A percentile compares a stretch with the other conserved stretches of the same genome.
phyloP scores from a whole-genome alignment of 306 rosid genomes.

The Betula pendula region DNA sequence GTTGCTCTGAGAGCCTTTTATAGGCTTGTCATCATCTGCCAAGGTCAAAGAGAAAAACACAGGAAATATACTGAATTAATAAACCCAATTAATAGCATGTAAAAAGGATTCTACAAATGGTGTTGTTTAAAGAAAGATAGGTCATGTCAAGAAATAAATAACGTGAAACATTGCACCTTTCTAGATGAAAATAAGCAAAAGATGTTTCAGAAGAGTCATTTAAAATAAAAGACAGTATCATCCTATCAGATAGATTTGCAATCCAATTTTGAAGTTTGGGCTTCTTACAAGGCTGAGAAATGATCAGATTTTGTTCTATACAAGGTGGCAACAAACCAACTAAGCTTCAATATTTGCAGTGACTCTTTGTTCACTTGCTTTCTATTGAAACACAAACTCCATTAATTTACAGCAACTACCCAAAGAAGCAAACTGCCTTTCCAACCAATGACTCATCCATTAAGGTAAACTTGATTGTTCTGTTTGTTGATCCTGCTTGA shows the following conservation, averaged over 20 bases:
- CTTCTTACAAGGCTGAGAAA: not conserved
- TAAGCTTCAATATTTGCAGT: not conserved
- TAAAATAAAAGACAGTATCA: constrained; percentile 10
- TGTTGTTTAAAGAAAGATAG: not conserved
- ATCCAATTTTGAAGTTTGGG: not conserved
- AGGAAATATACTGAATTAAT: not conserved
- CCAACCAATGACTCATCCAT: not conserved
- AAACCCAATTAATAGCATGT: not conserved
- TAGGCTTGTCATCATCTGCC: constrained; percentile 66
- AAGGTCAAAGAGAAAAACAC: constrained; percentile 27
- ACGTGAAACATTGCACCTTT: constrained; percentile 4
- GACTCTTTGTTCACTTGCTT: not conserved
- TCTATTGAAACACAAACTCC: not conserved
- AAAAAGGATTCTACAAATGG: not conserved
- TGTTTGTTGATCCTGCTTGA: not conserved
- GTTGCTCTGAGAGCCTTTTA: constrained; percentile 54
- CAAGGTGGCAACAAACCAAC: not conserved
- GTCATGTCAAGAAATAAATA: not conserved
- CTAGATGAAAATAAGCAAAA: not conserved
- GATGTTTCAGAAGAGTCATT: constrained; percentile 7
- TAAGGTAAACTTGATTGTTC: not conserved
- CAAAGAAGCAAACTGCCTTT: not conserved
- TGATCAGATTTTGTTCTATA: not conserved
- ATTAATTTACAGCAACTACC: constrained; percentile 1
- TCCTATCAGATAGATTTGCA: not conserved